phyloP scores from a whole-genome alignment of 805 yeast genomes.

The Maudiozyma barnettii region DNA sequence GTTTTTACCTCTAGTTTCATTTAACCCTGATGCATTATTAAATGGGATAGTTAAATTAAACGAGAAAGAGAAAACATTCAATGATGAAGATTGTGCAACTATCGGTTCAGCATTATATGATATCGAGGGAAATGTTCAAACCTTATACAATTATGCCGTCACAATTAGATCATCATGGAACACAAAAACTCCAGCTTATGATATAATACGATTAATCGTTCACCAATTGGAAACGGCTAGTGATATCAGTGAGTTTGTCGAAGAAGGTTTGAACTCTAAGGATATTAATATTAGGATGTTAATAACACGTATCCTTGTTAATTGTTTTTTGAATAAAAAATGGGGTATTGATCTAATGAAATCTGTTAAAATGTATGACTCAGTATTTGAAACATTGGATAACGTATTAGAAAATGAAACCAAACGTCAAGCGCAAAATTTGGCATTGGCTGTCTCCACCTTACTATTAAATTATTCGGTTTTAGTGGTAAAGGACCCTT shows the following conservation, averaged over 20 bases:
- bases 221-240: conserved; percentile 33
- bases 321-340: conserved; percentile 36
- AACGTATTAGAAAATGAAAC: conserved; percentile 18
- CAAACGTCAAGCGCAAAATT: conserved; percentile 22
- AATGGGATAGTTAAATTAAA: conserved; percentile 72
- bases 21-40: conserved; percentile 33
- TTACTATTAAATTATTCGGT: conserved; percentile 42
- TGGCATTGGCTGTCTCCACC: conserved; percentile 39
- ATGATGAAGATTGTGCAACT: conserved; percentile 25
- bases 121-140: conserved; percentile 26
- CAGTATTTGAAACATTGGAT: conserved; percentile 32
- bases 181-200: conserved; percentile 48
- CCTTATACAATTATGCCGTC: conserved; percentile 30
- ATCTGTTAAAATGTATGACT: conserved; percentile 28
- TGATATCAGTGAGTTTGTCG: conserved; percentile 33
- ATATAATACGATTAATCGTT: conserved; percentile 46
- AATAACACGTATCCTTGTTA: conserved; percentile 47
- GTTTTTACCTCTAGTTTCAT: conserved; percentile 34
- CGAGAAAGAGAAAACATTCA: conserved; percentile 40
- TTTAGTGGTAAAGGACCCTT: conserved; percentile 27
- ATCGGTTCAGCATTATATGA: conserved; percentile 28
- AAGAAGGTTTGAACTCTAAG: conserved; percentile 31
- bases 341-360: conserved; percentile 42
- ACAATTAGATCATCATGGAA: conserved; percentile 40
- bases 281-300: conserved; percentile 35